Conservation (phyloP, 2,329 filamentous ascomycete genomes). For the Diaporthe sp. region DNA sequence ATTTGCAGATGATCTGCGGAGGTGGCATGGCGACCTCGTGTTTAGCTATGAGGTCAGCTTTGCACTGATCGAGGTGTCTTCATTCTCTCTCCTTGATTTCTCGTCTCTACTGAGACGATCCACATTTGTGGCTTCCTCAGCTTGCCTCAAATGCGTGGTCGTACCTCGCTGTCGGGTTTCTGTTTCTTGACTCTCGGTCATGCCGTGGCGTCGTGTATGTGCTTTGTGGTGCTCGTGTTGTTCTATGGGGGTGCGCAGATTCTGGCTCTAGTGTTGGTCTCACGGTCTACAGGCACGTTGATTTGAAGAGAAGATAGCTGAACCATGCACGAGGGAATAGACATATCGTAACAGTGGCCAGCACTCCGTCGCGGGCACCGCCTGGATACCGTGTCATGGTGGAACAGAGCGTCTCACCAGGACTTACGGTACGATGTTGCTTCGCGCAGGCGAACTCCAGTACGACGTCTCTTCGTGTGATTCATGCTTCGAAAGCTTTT, state of each 20-base stretch:
- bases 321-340: no score
- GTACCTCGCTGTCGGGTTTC: background rate
- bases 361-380: no score
- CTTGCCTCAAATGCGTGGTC: background rate
- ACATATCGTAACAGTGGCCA: no score
- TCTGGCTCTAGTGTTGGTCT: background rate
- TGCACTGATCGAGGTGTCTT: background rate
- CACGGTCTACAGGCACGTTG: fast-evolving
- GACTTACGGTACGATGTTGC: no score
- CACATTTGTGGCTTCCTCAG: background rate
- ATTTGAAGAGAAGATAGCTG: background rate
- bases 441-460: background rate
- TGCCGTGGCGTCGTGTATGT: background rate
- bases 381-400: background rate
- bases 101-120: background rate
- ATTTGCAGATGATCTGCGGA: conserved; percentile 12
- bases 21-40: background rate
- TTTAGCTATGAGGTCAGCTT: background rate
- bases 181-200: background rate
- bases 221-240: background rate
- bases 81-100: background rate
- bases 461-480: background rate
- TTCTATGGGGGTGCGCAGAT: no score
- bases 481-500: background rate
- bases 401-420: background rate